Percentiles rank a stretch among this genome's conserved stretches.
Evolutionary conservation across 2,329 filamentous ascomycete genomes (phyloP).

Genomic region (Trichoderma afroharzianum): DNA sequence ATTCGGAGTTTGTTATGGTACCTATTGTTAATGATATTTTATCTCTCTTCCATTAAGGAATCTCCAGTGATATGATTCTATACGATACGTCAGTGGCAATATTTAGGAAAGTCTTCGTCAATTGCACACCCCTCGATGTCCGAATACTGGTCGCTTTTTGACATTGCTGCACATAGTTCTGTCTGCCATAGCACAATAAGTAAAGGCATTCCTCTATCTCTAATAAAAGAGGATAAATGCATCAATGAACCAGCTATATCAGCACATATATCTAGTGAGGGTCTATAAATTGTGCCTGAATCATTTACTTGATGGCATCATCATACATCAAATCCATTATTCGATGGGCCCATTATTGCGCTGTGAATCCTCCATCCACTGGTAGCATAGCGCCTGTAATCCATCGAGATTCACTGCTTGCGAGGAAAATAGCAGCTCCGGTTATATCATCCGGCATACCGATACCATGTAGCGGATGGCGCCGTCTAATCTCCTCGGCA

Average conservation of each 20-base stretch:
- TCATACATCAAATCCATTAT: not conserved
- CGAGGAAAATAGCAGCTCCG: slow-evolving; percentile 37
- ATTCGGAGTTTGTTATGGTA: not conserved
- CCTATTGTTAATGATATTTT: not conserved
- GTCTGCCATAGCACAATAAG: not conserved
- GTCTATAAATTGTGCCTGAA: not conserved
- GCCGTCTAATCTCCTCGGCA: slow-evolving; percentile 13
- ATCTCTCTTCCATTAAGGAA: not conserved
- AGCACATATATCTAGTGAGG: not conserved
- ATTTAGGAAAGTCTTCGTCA: not conserved
- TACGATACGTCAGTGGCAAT: not conserved
- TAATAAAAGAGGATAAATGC: not conserved
- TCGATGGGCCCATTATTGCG: slow-evolving; percentile 22
- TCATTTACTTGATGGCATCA: not conserved
- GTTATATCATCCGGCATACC: slow-evolving; percentile 28
- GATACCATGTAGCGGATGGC: slow-evolving; percentile 29
- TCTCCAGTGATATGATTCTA: not conserved
- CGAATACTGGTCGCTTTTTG: not conserved
- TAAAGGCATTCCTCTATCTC: not conserved
- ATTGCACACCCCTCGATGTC: no score
- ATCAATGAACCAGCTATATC: no score
- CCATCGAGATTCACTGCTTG: slow-evolving; percentile 38
- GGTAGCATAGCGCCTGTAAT: slow-evolving; percentile 38
- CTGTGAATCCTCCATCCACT: slow-evolving; percentile 40
- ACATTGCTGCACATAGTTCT: not conserved